Evolutionary conservation across 2,329 filamentous ascomycete species (phyloP), one percentile per base, ranked within the genome.

Genomic region (Aspergillus terreus): DNA sequence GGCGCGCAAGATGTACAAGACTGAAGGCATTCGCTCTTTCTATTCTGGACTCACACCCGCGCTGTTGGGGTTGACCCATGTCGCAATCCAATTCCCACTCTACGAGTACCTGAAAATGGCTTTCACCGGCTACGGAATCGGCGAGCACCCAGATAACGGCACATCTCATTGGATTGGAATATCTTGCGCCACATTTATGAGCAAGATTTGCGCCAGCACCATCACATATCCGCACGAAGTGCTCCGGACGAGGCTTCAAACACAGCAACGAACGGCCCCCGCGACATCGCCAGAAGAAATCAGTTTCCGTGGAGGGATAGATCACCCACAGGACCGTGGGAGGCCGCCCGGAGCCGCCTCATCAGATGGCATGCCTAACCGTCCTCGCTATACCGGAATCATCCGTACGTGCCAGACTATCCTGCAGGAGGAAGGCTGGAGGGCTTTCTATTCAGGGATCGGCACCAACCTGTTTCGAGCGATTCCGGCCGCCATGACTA

Each of bases 171-270:
- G 89, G 82, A 60, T 88, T 44, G 92, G 92, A 35, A 90, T 97
- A 53, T 80, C 95, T 9, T 84, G 85, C 11, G 92, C 94, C 33
- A 96, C 92, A 11, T 90, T 97, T 56, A 73, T 99, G 47, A 96
- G 91, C 75, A 99, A 99, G 74, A 83, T 96, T 45, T 85, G 94
- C 64, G 94, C 94, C 32, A 96, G 92, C 68, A 94, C 90, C 45
- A 89, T 92, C 7, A 99, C 94, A 15, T 99, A 99, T 68, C 94
- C 94, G 1, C 94, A 99, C 68, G 94, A 99, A 73, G 94, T 99
- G 15, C 86, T 99, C 47, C 85, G 94, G 42, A 99, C 94, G 46
- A 82, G 94, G 53, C 76, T 99, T 51, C 94, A 99, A 72, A 99
- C 94, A 1, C 94, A 99, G 69, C 86, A 94, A 64, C 82, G 91